Evolutionary conservation across 1,139 yeast genomes (phyloP), one percentile per base, ranked within the genome.

Genomic region (Debaryomyces singareniensis): DNA sequence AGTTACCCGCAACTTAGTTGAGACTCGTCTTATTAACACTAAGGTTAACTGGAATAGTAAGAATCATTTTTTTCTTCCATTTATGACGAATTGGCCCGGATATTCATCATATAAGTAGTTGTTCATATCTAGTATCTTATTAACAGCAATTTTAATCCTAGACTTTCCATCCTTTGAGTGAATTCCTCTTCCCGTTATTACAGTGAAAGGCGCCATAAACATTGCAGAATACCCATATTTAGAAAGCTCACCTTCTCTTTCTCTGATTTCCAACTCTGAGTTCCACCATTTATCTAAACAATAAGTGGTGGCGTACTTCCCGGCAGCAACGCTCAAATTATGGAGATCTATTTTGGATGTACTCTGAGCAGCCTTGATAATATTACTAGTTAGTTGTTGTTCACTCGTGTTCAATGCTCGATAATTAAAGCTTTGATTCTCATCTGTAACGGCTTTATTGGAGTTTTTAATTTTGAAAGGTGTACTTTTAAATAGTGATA

Each of bases 111-210:
- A 74, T 2, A 62, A 33, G 40, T 58, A 78, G 3, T 47, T 46
- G 7, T 52, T 45, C 2, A 40, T 36, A 5, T 35, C 40, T 18
- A 78, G 55, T 34, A 52, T 53, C 15, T 50, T 55, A 24, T 53
- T 46, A 3, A 75, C 70, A 5, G 59, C 49, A 4, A 44, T 47
- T 36, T 61, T 61, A 20, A 77, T 62, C 34, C 55, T 64, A 0
- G 78, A 58, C 2, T 55, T 48, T 1, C 81, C 81, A 10, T 68
- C 70, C 2, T 42, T 52, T 20, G 83, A 75, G 47, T 78, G 86
- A 9, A 76, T 44, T 0, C 86, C 86, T 35, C 82, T 49, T 0
- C 86, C 86, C 0, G 84, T 76, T 3, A 77, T 52, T 0, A 78
- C 49, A 3, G 39, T 43, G 10, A 76, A 42, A 0, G 65, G 63